Evolutionary conservation across 2,329 filamentous ascomycete species (phyloP), one percentile per base, ranked within the genome.

Genomic region (Arthrobotrys iridis): DNA sequence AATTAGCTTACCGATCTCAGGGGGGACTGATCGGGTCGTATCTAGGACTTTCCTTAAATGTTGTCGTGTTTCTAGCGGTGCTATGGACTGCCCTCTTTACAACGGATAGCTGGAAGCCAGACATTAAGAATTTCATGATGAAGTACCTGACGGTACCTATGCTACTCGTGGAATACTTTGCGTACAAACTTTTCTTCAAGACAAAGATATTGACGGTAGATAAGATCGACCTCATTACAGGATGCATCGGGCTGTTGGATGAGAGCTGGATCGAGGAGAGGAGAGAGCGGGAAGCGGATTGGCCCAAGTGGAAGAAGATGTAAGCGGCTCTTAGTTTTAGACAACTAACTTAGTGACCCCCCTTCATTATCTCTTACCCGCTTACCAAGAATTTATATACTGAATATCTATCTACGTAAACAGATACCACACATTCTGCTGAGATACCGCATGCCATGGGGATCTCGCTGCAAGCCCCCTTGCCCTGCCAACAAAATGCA

Each of bases 1-100:
- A 85, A 78, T 83, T 87, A 26, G 71, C 71, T 7, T 75, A 68
- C 33, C 71, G 63, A 10, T 75, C 71, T 3, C 71, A 75, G 15
- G 71, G 63, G 57, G 71, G 71, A 3, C 13, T 75, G 20, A 26
- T 68, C 20, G 71, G 71, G 8, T 75, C 71, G 4, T 75, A 75
- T 20, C 28, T 75, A 20, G 71, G 71, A 5, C 41, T 75, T 18
- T 68, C 63, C 5, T 52, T 75, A n/a, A 75, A 68, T 45, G 40
- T 75, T 24, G 62, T 75, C 2, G 63, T 75, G 4, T 75, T 75
- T 28, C 1, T 75, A 22, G 71, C 71, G 1, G 71, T 75, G 3
- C 33, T 75, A 7, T 75, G 71, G 71, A 75, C 71, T 11, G 63
- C 71, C 4, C 41, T 75, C 4, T 75, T 75, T 48, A 75, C 71